Base-by-base conservation (phyloP, 2,329 filamentous ascomycete genomes). In the Scorias spongiosa region DNA sequence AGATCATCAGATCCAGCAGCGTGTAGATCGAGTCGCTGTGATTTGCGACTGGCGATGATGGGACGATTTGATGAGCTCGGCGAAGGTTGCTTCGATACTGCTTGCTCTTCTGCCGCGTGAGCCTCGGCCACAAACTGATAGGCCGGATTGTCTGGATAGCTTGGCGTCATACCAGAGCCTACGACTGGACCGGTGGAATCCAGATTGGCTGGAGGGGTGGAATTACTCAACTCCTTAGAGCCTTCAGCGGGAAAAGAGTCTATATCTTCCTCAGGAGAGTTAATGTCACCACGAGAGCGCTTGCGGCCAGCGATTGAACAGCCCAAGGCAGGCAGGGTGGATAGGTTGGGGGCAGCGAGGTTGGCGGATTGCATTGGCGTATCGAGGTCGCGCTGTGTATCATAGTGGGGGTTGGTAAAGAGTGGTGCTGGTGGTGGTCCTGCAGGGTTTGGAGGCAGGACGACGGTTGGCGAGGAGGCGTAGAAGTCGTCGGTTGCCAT, bases 261-360 rank as follows among this genome's bases (percentile, higher is more conserved):
- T 36, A 36, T 4, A 12, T 84, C 75, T 54, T 84, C 83, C 49
- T 72, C 66, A 20, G 72, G 70, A 30, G 48, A 49, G 48, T 52
- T 49, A 45, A 82, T 80, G 61, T 88, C 82, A 55, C 84, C 80
- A 57, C 82, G 75, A 49, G 81, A 84, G 53, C 83, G 79, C 66
- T 88, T 88, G 58, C 81, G 78, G 51, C 82, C 80, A 52, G 75
- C 75, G 49, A 66, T 56, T 18, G 58, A 57, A 40, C 51, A 48
- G 40, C 55, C 48, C 18, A 56, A 56, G 14, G 51, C 49, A 17
- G 48, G 49, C 39, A 51, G 48, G 39, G 46, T 44, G 37, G 44
- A 46, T 29, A 51, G 45, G 40, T 50, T 48, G 40, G 55, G 49
- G 18, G 57, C 57, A 15, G 51, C 49, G 17, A 48, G 50, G 38